Percentiles rank a stretch among this genome's conserved stretches.
Evolutionary conservation across 495 filamentous ascomycete genomes (phyloP).

Genomic region (Penicillium angulare): DNA sequence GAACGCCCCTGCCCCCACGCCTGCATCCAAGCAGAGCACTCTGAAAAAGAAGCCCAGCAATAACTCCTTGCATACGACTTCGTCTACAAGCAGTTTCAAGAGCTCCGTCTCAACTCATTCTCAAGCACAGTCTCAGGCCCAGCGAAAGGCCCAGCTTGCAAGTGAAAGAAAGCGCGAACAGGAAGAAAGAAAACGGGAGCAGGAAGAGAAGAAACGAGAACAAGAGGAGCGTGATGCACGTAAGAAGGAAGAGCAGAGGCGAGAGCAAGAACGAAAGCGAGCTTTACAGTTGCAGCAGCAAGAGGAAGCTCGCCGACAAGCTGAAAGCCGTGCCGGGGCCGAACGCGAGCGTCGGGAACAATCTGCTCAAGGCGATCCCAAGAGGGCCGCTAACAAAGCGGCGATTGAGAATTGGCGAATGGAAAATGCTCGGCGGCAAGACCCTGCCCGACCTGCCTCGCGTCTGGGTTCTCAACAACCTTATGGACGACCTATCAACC

Average conservation of each 20-base stretch:
- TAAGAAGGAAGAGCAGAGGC: constrained; percentile 74
- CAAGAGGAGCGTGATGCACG: constrained; percentile 73
- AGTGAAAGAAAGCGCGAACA: constrained; percentile 75
- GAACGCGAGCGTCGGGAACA: constrained; percentile 47
- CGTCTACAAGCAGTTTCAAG: constrained; percentile 67
- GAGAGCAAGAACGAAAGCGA: constrained; percentile 73
- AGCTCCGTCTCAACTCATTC: constrained; percentile 60
- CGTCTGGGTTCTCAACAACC: constrained; percentile 54
- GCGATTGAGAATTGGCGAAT: constrained; percentile 62
- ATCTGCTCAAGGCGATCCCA: constrained; percentile 51
- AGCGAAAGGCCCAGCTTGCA: constrained; percentile 59
- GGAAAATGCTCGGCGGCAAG: constrained; percentile 63
- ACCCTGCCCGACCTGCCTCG: constrained; percentile 52
- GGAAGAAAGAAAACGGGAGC: constrained; percentile 72
- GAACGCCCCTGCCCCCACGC: constrained; percentile 37
- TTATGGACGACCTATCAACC: constrained; percentile 44
- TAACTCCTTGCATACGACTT: constrained; percentile 62
- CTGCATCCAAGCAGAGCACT: constrained; percentile 46
- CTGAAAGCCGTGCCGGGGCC: constrained; percentile 45
- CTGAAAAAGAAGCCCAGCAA: constrained; percentile 66
- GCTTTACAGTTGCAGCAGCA: constrained; percentile 52
- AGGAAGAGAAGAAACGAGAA: constrained; percentile 66
- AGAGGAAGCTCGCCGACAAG: constrained; percentile 36
- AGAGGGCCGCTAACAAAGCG: constrained; percentile 68
- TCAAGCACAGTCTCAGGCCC: constrained; percentile 40